Base-by-base conservation (phyloP, 495 filamentous ascomycete species). In the Daldinia grandis region DNA sequence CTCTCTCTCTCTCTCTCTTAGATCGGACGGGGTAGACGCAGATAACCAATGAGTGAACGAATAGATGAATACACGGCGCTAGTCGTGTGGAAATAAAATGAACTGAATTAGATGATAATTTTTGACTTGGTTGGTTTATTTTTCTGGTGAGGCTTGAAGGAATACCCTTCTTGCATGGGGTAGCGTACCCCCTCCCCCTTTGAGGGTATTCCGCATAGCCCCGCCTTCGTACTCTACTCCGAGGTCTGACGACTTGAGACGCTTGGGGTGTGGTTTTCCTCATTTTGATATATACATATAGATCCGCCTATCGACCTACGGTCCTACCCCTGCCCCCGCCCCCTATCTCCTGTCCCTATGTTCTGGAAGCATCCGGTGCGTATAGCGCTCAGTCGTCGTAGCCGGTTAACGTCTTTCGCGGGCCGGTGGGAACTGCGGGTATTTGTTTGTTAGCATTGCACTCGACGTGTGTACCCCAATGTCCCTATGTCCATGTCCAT, bases 341-440 rank as follows among this genome's bases (percentile, higher is more conserved):
- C 15, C 40, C 19, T 50, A 7, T 28, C n/a, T 59, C 25, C 21
- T 58, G 24, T 28, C 0, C 4, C 12, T 51, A 5, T 17, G 56
- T 49, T 40, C 51, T 15, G n/a, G 30, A 15, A 7, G 12, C 12
- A 33, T 10, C 12, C 3, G 3, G 14, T 40, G 3, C 51, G 58
- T 64, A 28, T 76, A 67, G 24, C 30, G 73, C 77, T 49, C 79
- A 79, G 74, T 97, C 94, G 76, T 93, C 94, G 78, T 89, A 97
- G 60, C 91, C 93, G 63, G 86, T 80, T 14, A 93, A 85, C 66
- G 89, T 87, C 66, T 87, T 86, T 62, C 94, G 84, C 63, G 90
- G 91, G 1, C 91, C 90, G 58, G 87, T 78, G 10, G 94, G 93
- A 75, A 97, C 93, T 95, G 68, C 71, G 31, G 5, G 14, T 7